Evolutionary conservation across 2,329 filamentous ascomycete genomes (phyloP).

Genomic region (Falciphora oryzae): DNA sequence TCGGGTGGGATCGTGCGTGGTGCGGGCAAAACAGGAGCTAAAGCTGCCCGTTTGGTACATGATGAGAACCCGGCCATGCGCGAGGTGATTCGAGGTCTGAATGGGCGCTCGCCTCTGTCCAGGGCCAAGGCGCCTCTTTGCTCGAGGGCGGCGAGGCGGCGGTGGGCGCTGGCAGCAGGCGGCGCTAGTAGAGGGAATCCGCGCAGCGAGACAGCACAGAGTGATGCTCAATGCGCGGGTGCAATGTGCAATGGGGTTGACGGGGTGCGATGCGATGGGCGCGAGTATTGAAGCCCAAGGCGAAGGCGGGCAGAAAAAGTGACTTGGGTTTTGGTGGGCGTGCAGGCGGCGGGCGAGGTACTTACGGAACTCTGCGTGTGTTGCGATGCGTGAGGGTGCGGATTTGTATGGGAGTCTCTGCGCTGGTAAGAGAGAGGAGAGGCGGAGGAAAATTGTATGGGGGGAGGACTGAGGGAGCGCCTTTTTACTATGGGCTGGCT

Average conservation of each 20-base stretch:
- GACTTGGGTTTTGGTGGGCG: constrained; percentile 36
- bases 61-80: background rate
- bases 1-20: background rate
- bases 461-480: constrained; percentile 44
- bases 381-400: constrained; percentile 44
- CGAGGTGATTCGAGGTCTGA: background rate
- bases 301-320: constrained; percentile 16
- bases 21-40: constrained; percentile 3
- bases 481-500: constrained; percentile 61
- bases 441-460: constrained; percentile 47
- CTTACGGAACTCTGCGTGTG: constrained; percentile 43
- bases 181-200: background rate
- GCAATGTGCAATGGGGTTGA: constrained; percentile 7
- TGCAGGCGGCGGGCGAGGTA: constrained; percentile 39
- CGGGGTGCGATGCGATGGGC: constrained; percentile 3
- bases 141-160: background rate
- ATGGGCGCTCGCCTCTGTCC: background rate
- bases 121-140: background rate
- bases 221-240: constrained; percentile 10
- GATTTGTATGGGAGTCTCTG: constrained; percentile 51
- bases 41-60: background rate
- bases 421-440: constrained; percentile 40
- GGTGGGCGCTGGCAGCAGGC: background rate
- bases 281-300: constrained; percentile 5
- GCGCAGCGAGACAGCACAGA: background rate